phyloP scores from a whole-genome alignment of 257 asterid species.

The Forsythia suspensa region DNA sequence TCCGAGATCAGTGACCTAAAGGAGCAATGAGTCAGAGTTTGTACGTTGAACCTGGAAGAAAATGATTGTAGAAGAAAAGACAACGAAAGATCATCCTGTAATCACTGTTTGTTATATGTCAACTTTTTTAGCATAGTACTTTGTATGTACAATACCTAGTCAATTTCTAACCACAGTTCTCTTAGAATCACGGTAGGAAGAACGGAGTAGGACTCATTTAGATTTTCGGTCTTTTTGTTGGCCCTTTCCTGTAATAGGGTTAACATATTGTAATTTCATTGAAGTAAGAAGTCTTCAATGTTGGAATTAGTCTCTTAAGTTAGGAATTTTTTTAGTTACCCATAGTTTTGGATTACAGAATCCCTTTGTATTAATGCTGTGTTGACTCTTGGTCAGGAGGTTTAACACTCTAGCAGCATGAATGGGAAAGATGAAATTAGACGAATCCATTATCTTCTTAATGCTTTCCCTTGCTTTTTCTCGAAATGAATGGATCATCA shows the following conservation, averaged over 20 bases:
- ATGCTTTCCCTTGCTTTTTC: neutral
- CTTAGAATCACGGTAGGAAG: constrained; percentile 30
- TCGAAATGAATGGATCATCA: neutral
- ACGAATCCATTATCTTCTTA: neutral
- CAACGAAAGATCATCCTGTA: neutral
- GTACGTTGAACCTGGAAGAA: constrained; percentile 11
- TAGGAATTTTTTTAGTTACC: neutral
- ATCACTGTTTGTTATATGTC: constrained; percentile 19
- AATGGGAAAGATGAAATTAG: neutral
- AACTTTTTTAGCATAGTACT: constrained; percentile 18
- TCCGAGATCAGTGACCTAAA: constrained; percentile 24
- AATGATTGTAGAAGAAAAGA: constrained; percentile 13
- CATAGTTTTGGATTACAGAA: neutral
- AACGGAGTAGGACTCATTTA: constrained; percentile 27
- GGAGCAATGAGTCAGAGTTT: constrained; percentile 18
- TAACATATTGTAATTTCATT: constrained; percentile 42
- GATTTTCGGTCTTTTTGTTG: constrained; percentile 1
- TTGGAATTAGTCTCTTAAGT: constrained; percentile 36
- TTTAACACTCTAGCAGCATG: neutral
- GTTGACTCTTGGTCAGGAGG: neutral
- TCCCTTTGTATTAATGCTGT: neutral
- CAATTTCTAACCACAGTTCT: constrained; percentile 31
- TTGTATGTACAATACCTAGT: constrained; percentile 46
- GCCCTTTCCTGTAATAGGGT: constrained; percentile 18
- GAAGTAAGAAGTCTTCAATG: constrained; percentile 27